Conservation (phyloP, 163 green algal genomes). For the Volvox carteri region DNA sequence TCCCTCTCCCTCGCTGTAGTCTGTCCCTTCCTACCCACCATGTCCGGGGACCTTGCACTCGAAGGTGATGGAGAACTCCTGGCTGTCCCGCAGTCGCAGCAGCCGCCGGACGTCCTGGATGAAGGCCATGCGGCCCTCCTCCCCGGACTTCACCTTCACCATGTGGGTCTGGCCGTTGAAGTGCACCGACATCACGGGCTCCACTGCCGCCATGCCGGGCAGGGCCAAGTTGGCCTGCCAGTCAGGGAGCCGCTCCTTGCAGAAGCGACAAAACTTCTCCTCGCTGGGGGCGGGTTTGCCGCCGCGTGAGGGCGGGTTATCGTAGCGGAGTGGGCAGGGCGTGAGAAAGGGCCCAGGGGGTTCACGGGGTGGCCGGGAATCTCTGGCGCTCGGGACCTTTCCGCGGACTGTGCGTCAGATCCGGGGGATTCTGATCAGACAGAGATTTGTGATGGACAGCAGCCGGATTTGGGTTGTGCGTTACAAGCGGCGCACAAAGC, state of each 20-base stretch:
- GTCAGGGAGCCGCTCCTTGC: constrained; percentile 29
- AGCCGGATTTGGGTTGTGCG: no score
- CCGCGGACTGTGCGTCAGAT: no score
- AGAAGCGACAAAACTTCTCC: constrained; percentile 56
- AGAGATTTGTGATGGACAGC: no score
- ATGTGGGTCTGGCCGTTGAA: constrained; percentile 55
- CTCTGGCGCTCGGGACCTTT: no score
- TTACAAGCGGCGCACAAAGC: no score
- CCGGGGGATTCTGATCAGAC: no score
- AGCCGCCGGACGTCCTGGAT: constrained; percentile 58
- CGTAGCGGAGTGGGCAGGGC: not conserved
- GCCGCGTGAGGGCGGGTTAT: no score
- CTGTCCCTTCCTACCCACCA: constrained; percentile 27
- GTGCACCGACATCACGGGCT: constrained; percentile 51
- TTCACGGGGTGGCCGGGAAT: no score
- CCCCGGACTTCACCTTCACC: constrained; percentile 41
- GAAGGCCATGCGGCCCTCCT: constrained; percentile 57
- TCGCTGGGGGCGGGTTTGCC: constrained; percentile 24
- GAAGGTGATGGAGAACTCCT: constrained; percentile 66
- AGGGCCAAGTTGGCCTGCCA: constrained; percentile 50
- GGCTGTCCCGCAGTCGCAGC: constrained; percentile 50
- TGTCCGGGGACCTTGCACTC: constrained; percentile 62
- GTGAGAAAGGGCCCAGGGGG: not conserved
- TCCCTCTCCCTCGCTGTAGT: not conserved
- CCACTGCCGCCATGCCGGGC: constrained; percentile 44